A percentile compares a stretch with the other conserved stretches of the same genome.
Conservation (phyloP, 2,329 filamentous ascomycete species). For the Penicillium sp. region DNA sequence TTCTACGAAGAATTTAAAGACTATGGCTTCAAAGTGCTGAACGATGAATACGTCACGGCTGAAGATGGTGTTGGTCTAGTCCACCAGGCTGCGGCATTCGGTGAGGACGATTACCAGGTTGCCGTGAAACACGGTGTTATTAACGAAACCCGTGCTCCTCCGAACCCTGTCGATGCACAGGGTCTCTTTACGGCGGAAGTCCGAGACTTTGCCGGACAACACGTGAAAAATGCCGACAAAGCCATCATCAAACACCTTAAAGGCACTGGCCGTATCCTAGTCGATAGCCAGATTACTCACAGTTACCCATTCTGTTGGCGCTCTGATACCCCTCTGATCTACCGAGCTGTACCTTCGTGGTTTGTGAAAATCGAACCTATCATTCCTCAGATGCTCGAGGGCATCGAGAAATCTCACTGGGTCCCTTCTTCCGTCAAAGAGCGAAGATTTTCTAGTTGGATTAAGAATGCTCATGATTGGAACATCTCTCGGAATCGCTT, state of each 20-base stretch:
- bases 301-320: constrained; percentile 91
- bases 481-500: constrained; percentile 90
- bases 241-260: constrained; percentile 87
- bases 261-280: constrained; percentile 65
- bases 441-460: constrained; percentile 85
- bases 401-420: constrained; percentile 86
- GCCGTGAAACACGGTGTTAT: constrained; percentile 72
- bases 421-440: constrained; percentile 87
- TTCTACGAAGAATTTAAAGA: constrained; percentile 87
- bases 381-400: constrained; percentile 81
- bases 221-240: constrained; percentile 90
- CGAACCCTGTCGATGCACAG: constrained; percentile 81
- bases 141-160: constrained; percentile 68
- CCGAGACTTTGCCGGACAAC: constrained; percentile 72
- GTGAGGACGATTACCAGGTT: constrained; percentile 91
- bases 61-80: constrained; percentile 92
- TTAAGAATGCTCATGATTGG: constrained; percentile 86
- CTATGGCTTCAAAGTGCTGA: constrained; percentile 71
- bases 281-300: constrained; percentile 82
- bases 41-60: constrained; percentile 77
- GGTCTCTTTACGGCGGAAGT: constrained; percentile 74
- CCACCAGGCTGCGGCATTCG: constrained; percentile 87
- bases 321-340: constrained; percentile 92
- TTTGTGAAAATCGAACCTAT: constrained; percentile 83
- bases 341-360: constrained; percentile 88